phyloP scores from a whole-genome alignment of 768 basidiomycete genomes.

The Basidioascus undulatus region DNA sequence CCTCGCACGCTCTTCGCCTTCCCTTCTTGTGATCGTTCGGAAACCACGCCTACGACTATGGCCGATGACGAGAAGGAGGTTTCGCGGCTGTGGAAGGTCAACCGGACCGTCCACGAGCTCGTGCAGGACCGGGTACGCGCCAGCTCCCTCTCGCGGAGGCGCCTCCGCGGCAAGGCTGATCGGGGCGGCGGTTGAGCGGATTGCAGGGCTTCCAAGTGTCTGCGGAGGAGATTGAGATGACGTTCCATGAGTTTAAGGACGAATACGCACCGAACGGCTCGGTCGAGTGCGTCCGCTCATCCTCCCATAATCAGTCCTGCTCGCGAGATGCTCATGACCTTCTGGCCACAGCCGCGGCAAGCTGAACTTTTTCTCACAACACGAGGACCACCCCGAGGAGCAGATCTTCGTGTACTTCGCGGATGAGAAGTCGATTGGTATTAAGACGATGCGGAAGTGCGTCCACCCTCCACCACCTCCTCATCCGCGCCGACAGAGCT shows the following conservation, averaged over 20 bases:
- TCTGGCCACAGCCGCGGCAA: constrained; percentile 70
- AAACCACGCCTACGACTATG: too few species aligned
- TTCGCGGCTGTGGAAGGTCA: constrained; percentile 79
- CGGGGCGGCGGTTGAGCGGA: constrained; percentile 2
- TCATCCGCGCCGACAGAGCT: too few species aligned
- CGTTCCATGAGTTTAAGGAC: constrained; percentile 48
- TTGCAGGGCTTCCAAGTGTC: constrained; percentile 74
- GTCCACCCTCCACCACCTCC: too few species aligned
- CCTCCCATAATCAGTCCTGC: not conserved
- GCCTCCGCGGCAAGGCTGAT: not conserved
- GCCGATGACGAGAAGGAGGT: constrained; percentile 22
- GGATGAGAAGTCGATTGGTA: constrained; percentile 77
- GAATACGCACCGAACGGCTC: constrained; percentile 44
- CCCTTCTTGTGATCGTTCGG: too few species aligned
- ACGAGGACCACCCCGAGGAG: constrained; percentile 35
- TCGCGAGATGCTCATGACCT: too few species aligned
- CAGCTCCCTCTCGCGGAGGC: not conserved
- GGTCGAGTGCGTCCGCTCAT: constrained; percentile 46
- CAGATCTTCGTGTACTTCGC: constrained; percentile 88
- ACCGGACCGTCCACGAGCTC: constrained; percentile 85
- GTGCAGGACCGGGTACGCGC: constrained; percentile 65
- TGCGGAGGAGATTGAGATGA: constrained; percentile 80
- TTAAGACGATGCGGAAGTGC: constrained; percentile 94
- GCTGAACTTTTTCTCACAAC: constrained; percentile 75
- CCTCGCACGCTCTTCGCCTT: too few species aligned